Conservation (phyloP, 441 rosid species). For the Eruca vesicaria region DNA sequence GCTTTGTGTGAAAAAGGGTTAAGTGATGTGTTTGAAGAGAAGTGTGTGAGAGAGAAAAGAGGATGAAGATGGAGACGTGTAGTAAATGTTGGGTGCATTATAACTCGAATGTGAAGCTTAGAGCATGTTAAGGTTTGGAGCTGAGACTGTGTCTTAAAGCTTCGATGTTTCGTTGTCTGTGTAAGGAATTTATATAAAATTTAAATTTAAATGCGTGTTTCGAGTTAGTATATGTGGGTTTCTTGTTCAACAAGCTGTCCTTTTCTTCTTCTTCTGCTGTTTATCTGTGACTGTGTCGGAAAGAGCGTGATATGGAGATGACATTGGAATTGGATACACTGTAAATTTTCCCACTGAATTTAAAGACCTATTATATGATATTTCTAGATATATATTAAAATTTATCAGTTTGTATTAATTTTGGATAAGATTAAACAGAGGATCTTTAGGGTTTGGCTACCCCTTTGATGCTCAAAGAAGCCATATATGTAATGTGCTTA, state of each 20-base stretch:
- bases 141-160: conserved; percentile 14
- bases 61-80: conserved; percentile 19
- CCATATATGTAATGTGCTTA: neutral
- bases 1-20: conserved; percentile 6
- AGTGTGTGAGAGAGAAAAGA: neutral
- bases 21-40: conserved; percentile 1
- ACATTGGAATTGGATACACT: neutral
- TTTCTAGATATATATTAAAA: neutral
- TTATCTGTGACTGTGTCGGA: neutral
- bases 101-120: neutral
- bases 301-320: conserved; percentile 6
- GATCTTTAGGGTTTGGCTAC: neutral
- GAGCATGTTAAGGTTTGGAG: conserved; percentile 13
- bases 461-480: neutral
- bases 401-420: neutral
- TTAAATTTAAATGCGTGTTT: neutral
- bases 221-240: neutral
- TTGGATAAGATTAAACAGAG: neutral
- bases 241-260: conserved; percentile 10
- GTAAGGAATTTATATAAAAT: conserved; percentile 17
- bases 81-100: conserved; percentile 14
- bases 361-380: neutral
- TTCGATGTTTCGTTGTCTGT: conserved; percentile 19
- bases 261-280: neutral
- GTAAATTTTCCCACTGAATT: neutral